A percentile compares a stretch with the other conserved stretches of the same genome.
Conservation (phyloP, 139 green algal species). For the Tetraselmis chui region DNA sequence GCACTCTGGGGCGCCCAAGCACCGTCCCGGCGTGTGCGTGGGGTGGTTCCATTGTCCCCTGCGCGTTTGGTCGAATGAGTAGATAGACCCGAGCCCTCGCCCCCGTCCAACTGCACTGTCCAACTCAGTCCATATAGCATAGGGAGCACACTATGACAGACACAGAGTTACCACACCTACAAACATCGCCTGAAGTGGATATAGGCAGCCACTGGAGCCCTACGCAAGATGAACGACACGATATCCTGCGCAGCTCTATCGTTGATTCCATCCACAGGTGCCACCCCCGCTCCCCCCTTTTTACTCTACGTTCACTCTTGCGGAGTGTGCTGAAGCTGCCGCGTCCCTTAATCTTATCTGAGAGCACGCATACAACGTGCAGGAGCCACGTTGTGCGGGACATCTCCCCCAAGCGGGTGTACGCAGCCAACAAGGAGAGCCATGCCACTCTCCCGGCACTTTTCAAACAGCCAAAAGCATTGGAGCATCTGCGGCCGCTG, state of each 20-base stretch:
- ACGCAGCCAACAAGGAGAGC: not conserved
- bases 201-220: not conserved
- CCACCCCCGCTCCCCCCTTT: not conserved
- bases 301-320: too few relatives aligned
- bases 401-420: not conserved
- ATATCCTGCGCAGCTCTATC: not conserved
- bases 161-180: constrained; percentile 9
- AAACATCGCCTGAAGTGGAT: not conserved
- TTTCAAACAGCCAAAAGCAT: constrained; percentile 13
- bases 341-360: too few relatives aligned
- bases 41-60: too few relatives aligned
- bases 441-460: constrained; percentile 18
- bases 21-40: too few relatives aligned
- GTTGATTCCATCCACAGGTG: not conserved
- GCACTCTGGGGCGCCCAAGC: too few relatives aligned
- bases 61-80: too few relatives aligned
- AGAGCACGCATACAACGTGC: too few relatives aligned
- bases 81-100: too few relatives aligned
- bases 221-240: not conserved
- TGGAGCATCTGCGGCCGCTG: constrained; percentile 14
- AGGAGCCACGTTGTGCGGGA: not conserved
- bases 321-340: too few relatives aligned
- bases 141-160: too few relatives aligned
- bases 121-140: too few relatives aligned
- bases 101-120: too few relatives aligned